These are phyloP conservation scores for Priceomyces fermenticarens DNA, from an alignment of 805 yeast species.

Conservation along the genomic window DNA sequence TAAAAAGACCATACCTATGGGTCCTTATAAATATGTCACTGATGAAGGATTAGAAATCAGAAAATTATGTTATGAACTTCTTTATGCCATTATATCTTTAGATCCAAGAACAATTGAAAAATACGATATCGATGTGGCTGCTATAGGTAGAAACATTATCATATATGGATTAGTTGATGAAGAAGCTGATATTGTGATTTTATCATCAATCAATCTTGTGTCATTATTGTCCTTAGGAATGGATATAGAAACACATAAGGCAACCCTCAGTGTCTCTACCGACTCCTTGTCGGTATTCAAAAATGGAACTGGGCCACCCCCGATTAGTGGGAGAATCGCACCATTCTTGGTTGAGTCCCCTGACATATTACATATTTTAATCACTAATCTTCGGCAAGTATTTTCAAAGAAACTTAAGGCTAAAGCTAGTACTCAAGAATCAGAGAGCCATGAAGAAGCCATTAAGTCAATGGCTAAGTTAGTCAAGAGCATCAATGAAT, in stretches of 20 bases:
- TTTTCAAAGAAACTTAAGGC: slow-evolving; percentile 50
- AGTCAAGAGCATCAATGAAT: slow-evolving; percentile 19
- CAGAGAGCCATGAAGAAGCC: slow-evolving; percentile 53
- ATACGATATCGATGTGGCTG: slow-evolving; percentile 23
- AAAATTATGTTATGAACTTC: slow-evolving; percentile 66
- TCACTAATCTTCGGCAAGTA: slow-evolving; percentile 19
- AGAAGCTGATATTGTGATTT: slow-evolving; percentile 54
- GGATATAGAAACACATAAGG: slow-evolving; percentile 6
- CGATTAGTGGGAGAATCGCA: not conserved
- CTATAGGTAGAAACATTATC: slow-evolving; percentile 42
- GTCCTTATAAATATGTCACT: slow-evolving; percentile 80
- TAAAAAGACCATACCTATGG: slow-evolving; percentile 70
- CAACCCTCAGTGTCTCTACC: not conserved
- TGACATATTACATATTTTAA: slow-evolving; percentile 1
- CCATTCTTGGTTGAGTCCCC: slow-evolving; percentile 1
- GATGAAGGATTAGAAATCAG: slow-evolving; percentile 76
- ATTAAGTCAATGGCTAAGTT: slow-evolving; percentile 29
- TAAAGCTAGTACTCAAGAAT: slow-evolving; percentile 65
- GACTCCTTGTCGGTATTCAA: not conserved
- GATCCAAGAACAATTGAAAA: slow-evolving; percentile 19
- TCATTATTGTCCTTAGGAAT: slow-evolving; percentile 29
- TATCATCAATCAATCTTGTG: slow-evolving; percentile 42
- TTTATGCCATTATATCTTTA: slow-evolving; percentile 50
- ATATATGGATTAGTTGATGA: slow-evolving; percentile 56
- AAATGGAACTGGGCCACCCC: not conserved